Evolutionary conservation across 768 basidiomycete species (phyloP).

Genomic region (Cystobasidium ongulense): DNA sequence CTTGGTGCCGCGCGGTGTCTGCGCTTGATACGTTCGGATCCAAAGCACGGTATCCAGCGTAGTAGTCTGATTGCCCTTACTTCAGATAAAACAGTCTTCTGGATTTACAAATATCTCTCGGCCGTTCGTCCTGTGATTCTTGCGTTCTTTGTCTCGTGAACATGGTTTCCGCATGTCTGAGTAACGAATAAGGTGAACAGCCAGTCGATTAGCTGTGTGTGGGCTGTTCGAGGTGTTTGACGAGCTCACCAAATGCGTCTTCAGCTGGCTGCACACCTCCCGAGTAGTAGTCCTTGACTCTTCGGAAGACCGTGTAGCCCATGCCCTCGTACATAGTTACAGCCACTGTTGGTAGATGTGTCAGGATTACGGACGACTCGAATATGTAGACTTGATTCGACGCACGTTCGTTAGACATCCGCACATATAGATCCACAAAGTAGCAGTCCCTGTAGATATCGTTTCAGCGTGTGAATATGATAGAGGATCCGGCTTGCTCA

Average conservation of each 20-base stretch:
- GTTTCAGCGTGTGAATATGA: not conserved
- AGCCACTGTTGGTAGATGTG: constrained; percentile 64
- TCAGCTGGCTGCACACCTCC: constrained; percentile 74
- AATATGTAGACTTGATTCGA: not conserved
- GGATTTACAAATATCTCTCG: constrained; percentile 19
- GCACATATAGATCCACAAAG: constrained; percentile 93
- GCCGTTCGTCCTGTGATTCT: constrained; percentile 5
- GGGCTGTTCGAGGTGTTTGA: constrained; percentile 7
- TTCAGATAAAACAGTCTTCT: constrained; percentile 24
- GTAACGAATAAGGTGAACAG: not conserved
- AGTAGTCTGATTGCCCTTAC: too few relatives aligned
- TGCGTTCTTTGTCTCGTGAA: constrained; percentile 45
- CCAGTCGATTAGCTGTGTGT: not conserved
- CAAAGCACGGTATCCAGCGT: too few relatives aligned
- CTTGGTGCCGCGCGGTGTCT: too few relatives aligned
- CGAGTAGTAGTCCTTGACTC: constrained; percentile 84
- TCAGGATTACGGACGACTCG: not conserved
- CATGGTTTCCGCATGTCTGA: constrained; percentile 52
- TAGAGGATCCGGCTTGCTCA: not conserved
- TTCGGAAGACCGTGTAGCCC: constrained; percentile 84
- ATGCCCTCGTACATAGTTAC: constrained; percentile 85
- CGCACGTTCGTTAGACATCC: constrained; percentile 45
- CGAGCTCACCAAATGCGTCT: constrained; percentile 73
- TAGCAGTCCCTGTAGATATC: constrained; percentile 49
- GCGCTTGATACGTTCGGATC: too few relatives aligned